These are phyloP conservation scores for Rhizopogon vinicolor DNA, from an alignment of 768 basidiomycete species.

Conservation along the genomic window DNA sequence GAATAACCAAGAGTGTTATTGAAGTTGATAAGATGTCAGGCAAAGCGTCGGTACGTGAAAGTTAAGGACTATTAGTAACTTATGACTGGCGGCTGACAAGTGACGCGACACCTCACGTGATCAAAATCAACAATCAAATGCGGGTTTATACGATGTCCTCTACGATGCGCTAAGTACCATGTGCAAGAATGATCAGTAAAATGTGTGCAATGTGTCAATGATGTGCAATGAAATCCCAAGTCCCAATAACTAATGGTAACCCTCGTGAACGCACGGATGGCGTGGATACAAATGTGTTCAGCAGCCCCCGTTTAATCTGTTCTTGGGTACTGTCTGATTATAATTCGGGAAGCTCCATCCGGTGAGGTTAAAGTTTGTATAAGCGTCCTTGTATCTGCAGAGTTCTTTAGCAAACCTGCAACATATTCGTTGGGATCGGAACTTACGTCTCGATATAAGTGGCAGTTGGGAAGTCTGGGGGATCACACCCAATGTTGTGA, in stretches of 20 bases:
- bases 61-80: not conserved
- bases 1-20: conserved; percentile 1
- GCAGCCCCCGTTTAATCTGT: conserved; percentile 32
- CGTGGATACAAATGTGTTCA: conserved; percentile 7
- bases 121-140: conserved; percentile 17
- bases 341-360: conserved; percentile 37
- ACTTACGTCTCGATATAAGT: conserved; percentile 71
- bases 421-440: not conserved
- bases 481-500: conserved; percentile 64
- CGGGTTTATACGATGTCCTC: too few species aligned
- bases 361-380: conserved; percentile 41
- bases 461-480: conserved; percentile 65
- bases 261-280: not conserved
- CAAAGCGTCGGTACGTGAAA: conserved; percentile 8
- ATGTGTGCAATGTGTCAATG: not conserved
- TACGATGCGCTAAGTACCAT: not conserved
- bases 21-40: conserved; percentile 22
- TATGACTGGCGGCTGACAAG: conserved; percentile 21
- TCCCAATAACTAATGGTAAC: not conserved
- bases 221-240: not conserved
- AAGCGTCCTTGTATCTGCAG: conserved; percentile 37
- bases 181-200: not conserved
- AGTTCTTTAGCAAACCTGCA: not conserved
- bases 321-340: conserved; percentile 57
- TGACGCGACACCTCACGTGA: conserved; percentile 23